phyloP scores from a whole-genome alignment of 2,329 filamentous ascomycete genomes.

The Cytospora mali region DNA sequence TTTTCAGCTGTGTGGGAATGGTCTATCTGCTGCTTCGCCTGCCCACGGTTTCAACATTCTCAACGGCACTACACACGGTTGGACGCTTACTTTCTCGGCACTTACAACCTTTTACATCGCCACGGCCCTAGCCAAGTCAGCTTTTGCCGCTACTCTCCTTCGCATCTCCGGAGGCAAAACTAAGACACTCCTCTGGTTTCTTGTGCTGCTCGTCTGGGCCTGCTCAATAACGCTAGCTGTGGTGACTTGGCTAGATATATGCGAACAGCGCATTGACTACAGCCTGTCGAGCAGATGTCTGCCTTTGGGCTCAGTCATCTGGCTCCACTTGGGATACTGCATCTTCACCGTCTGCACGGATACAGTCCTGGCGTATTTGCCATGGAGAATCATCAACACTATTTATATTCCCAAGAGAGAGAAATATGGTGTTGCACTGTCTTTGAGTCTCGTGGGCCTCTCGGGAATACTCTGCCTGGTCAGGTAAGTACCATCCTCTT shows the following conservation, averaged over 20 bases:
- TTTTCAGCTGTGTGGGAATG: background rate
- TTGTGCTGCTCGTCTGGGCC: constrained; percentile 11
- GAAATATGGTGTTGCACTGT: constrained; percentile 13
- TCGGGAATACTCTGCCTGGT: background rate
- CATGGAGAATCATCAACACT: constrained; percentile 16
- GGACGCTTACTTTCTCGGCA: constrained; percentile 4
- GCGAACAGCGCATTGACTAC: constrained; percentile 8
- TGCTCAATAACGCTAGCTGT: constrained; percentile 6
- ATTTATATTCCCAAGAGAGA: constrained; percentile 8
- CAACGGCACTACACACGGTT: constrained; percentile 9
- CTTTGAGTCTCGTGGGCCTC: constrained; percentile 11
- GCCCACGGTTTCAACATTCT: constrained; percentile 17
- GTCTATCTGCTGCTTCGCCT: constrained; percentile 2
- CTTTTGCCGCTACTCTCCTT: constrained; percentile 15
- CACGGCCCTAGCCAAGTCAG: constrained; percentile 12
- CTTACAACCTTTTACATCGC: constrained; percentile 14
- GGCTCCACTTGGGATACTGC: constrained; percentile 8
- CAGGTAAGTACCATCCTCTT: background rate
- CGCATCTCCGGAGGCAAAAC: constrained; percentile 5
- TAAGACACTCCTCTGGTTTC: constrained; percentile 3
- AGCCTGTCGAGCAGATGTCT: constrained; percentile 3
- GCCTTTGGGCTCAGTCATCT: background rate
- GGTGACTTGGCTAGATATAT: constrained; percentile 17
- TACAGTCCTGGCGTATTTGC: constrained; percentile 7
- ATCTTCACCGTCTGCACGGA: constrained; percentile 14